These are phyloP conservation scores for Fusarium neocosmosporiellum DNA, from an alignment of 2,329 filamentous ascomycete species.

Conservation along the genomic window DNA sequence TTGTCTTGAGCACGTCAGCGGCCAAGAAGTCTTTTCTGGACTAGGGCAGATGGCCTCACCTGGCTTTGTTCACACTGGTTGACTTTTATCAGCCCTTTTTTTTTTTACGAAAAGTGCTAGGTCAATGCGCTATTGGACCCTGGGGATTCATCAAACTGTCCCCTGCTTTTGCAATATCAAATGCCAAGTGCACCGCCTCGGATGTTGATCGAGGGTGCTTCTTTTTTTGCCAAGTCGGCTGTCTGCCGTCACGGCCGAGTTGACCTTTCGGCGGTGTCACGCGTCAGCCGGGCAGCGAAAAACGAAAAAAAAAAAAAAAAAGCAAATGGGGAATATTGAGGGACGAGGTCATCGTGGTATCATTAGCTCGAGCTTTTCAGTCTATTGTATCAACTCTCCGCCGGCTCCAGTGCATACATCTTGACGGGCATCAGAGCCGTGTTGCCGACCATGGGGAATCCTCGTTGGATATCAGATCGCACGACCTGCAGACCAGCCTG, in stretches of 20 bases:
- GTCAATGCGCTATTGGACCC: background rate
- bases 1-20: background rate
- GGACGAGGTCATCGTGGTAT: background rate
- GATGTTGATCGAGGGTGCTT: background rate
- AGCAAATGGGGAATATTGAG: background rate
- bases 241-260: background rate
- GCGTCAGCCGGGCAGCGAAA: background rate
- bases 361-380: background rate
- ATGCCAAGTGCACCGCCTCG: conserved; percentile 5
- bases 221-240: conserved; percentile 1
- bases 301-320: background rate
- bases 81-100: background rate
- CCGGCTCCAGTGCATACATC: conserved; percentile 79
- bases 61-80: background rate
- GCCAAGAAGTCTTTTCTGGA: background rate
- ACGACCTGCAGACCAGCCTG: conserved; percentile 76
- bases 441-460: conserved; percentile 63
- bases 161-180: conserved; percentile 4
- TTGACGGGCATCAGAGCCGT: conserved; percentile 75
- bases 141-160: background rate
- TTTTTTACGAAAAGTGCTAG: background rate
- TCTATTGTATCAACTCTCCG: background rate
- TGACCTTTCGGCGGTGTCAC: background rate
- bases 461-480: conserved; percentile 76
- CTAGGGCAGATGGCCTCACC: background rate